phyloP scores from a whole-genome alignment of 2,329 filamentous ascomycete genomes.

The Penicillium sp. region DNA sequence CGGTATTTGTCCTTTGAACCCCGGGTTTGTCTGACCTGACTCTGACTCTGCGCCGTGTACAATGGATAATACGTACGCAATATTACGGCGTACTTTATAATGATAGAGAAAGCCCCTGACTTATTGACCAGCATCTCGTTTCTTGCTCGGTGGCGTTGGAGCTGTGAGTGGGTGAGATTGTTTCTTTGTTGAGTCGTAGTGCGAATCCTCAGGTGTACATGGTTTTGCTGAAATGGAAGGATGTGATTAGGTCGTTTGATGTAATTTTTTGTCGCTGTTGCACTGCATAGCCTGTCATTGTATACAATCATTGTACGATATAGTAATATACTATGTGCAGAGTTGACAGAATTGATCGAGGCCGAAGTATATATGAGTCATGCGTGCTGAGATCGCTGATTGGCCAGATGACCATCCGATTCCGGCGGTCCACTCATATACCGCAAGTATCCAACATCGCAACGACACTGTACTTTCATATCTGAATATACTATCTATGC shows the following conservation, averaged over 20 bases:
- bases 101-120: too few relatives aligned
- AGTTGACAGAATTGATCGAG: background rate
- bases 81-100: too few relatives aligned
- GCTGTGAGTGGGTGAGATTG: background rate
- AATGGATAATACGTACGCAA: too few relatives aligned
- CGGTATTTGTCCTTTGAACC: too few relatives aligned
- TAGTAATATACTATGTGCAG: background rate
- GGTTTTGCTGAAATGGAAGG: too few relatives aligned
- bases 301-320: background rate
- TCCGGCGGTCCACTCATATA: too few relatives aligned
- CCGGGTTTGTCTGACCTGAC: too few relatives aligned
- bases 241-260: background rate
- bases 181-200: background rate
- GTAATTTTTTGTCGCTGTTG: background rate
- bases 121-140: background rate
- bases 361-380: background rate
- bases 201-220: too few relatives aligned
- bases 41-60: too few relatives aligned
- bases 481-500: background rate
- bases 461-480: background rate
- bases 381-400: background rate
- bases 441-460: too few relatives aligned
- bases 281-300: background rate
- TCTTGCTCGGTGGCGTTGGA: background rate
- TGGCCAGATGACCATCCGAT: background rate